These are phyloP conservation scores for Tolypocladium ovalisporum DNA, from an alignment of 2,329 filamentous ascomycete genomes.

Conservation along the genomic window DNA sequence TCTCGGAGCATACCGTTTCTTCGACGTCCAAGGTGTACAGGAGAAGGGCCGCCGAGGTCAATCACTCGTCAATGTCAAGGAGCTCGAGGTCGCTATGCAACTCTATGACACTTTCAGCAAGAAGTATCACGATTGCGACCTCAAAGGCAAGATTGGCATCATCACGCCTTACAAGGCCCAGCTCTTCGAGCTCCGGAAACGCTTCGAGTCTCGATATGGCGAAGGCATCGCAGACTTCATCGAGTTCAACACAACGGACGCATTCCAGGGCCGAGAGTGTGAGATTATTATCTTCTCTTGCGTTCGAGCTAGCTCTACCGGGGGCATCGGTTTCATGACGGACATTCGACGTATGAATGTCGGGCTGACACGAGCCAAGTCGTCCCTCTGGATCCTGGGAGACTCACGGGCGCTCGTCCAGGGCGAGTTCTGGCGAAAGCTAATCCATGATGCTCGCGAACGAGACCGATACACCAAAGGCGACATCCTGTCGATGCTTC, in stretches of 20 bases:
- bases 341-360: conserved; percentile 99
- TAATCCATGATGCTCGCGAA: conserved; percentile 70
- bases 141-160: conserved; percentile 80
- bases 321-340: conserved; percentile 96
- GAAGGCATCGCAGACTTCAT: conserved; percentile 64
- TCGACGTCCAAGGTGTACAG: conserved; percentile 86
- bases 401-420: conserved; percentile 79
- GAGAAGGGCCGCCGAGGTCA: conserved; percentile 71
- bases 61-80: conserved; percentile 80
- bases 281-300: conserved; percentile 99
- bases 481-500: conserved; percentile 39
- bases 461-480: conserved; percentile 69
- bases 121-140: conserved; percentile 60
- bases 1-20: conserved; percentile 91
- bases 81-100: conserved; percentile 76
- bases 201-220: conserved; percentile 65
- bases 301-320: conserved; percentile 81
- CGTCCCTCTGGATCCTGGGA: conserved; percentile 90
- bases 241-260: conserved; percentile 98
- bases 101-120: conserved; percentile 69
- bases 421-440: conserved; percentile 80
- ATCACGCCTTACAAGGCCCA: conserved; percentile 98
- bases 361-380: conserved; percentile 91
- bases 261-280: conserved; percentile 92
- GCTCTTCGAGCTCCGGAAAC: conserved; percentile 63